These are phyloP conservation scores for Ammopiptanthus mongolicus DNA, from an alignment of 306 rosid genomes.

Conservation along the genomic window DNA sequence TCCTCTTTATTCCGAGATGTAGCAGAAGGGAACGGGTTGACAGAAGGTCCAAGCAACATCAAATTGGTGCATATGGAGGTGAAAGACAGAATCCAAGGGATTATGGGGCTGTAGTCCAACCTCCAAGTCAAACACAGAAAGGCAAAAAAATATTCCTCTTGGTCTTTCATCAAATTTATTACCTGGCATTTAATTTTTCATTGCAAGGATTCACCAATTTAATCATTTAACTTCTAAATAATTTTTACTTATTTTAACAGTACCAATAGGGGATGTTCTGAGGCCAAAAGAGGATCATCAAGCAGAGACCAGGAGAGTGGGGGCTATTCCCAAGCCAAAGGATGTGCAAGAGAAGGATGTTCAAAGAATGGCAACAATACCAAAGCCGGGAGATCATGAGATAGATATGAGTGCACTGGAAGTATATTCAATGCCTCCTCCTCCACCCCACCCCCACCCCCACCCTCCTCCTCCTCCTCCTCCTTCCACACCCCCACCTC, in stretches of 20 bases:
- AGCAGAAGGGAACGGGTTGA: constrained; percentile 45
- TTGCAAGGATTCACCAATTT: background rate
- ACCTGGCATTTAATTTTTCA: background rate
- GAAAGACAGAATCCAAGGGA: constrained; percentile 56
- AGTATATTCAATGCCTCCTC: constrained; percentile 40
- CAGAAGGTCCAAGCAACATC: constrained; percentile 53
- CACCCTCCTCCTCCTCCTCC: constrained; percentile 50
- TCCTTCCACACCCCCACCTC: constrained; percentile 45
- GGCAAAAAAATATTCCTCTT: constrained; percentile 35
- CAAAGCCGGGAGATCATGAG: constrained; percentile 50
- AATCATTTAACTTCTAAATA: background rate
- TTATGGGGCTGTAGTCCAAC: constrained; percentile 38
- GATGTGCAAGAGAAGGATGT: constrained; percentile 44
- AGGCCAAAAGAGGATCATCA: constrained; percentile 50
- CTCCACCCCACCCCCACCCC: background rate
- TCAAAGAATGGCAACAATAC: constrained; percentile 37
- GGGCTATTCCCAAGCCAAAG: constrained; percentile 49
- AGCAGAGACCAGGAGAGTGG: constrained; percentile 43
- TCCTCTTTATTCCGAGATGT: constrained; percentile 70
- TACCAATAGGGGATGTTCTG: constrained; percentile 37
- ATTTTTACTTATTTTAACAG: constrained; percentile 34
- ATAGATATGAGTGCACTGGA: constrained; percentile 52
- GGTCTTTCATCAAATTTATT: constrained; percentile 8
- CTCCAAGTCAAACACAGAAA: constrained; percentile 58
- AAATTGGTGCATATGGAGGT: constrained; percentile 65